Evolutionary conservation across 2,329 filamentous ascomycete genomes (phyloP).

Genomic region (Phyllosticta citrichinensis): DNA sequence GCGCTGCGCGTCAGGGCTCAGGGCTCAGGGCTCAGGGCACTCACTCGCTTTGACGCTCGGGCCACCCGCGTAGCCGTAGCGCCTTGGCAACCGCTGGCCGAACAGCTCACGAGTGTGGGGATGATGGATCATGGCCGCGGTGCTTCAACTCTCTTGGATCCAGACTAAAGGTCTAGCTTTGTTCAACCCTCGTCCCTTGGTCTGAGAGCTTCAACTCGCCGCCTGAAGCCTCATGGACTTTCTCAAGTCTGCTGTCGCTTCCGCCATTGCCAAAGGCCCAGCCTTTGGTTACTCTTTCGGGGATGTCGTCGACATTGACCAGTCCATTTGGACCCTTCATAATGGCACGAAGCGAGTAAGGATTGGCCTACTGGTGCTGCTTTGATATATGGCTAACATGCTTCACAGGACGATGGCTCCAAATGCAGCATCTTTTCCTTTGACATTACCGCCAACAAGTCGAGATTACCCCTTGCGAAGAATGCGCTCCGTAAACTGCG

Average conservation of each 20-base stretch:
- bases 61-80: not conserved
- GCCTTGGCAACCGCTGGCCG: not conserved
- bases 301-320: constrained; percentile 81
- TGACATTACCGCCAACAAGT: constrained; percentile 71
- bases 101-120: not conserved
- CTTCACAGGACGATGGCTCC: constrained; percentile 72
- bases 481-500: constrained; percentile 92
- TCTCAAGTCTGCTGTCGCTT: constrained; percentile 92
- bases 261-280: constrained; percentile 88
- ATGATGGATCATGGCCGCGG: not conserved
- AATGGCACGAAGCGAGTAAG: constrained; percentile 83
- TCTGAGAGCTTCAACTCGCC: not conserved
- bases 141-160: not conserved
- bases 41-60: not conserved
- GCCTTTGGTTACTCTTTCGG: constrained; percentile 89
- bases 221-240: constrained; percentile 68
- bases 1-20: not conserved
- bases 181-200: not conserved
- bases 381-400: not conserved
- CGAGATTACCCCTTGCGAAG: constrained; percentile 73
- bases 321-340: constrained; percentile 92
- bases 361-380: constrained; percentile 8
- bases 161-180: not conserved
- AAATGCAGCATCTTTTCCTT: constrained; percentile 97
- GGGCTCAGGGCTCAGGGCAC: not conserved